Evolutionary conservation across 2,329 filamentous ascomycete species (phyloP).

Genomic region (Pestalotiopsis sp.): DNA sequence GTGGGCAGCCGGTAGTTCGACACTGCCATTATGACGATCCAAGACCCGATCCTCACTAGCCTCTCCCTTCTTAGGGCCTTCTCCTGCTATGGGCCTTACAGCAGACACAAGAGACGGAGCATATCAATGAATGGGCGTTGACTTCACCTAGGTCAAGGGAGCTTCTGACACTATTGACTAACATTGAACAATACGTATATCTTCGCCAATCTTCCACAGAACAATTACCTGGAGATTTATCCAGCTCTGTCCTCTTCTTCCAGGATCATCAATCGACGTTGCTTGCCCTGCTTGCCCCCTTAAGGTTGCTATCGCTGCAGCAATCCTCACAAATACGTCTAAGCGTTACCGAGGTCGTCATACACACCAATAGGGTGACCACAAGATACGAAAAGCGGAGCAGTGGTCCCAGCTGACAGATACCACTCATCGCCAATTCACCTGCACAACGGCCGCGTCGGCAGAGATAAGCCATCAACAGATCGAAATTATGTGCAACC

Average conservation of each 20-base stretch:
- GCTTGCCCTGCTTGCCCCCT: neutral
- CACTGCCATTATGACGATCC: slow-evolving; percentile 10
- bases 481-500: slow-evolving; percentile 6
- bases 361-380: neutral
- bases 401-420: slow-evolving; percentile 2
- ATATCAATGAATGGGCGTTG: neutral
- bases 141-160: slow-evolving; percentile 2
- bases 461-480: neutral
- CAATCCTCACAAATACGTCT: neutral
- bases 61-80: neutral
- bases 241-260: neutral
- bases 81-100: neutral
- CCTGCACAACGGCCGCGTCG: neutral
- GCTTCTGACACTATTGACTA: neutral
- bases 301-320: neutral
- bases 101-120: neutral
- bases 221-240: neutral
- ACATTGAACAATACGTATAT: too few relatives aligned
- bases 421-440: neutral
- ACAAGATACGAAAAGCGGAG: slow-evolving; percentile 12
- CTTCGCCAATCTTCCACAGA: neutral
- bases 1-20: slow-evolving; percentile 11
- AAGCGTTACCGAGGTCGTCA: slow-evolving; percentile 6
- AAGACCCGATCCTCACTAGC: neutral
- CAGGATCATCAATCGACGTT: neutral